Conservation (phyloP, 257 asterid species). For the Forsythia viridissima region DNA sequence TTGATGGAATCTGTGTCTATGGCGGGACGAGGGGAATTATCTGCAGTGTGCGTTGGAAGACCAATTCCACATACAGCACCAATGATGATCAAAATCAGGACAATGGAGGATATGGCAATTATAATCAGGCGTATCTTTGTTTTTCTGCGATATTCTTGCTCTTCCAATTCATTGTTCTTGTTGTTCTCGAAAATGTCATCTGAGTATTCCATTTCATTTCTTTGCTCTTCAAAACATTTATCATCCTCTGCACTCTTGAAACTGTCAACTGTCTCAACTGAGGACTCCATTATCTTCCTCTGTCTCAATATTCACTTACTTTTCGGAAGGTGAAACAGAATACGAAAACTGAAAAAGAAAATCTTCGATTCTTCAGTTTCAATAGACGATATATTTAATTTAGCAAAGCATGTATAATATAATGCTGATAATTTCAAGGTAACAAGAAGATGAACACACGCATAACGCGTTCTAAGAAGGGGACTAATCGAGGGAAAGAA, state of each 20-base stretch:
- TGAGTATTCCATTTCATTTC: conserved; percentile 17
- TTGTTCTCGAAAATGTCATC: conserved; percentile 25
- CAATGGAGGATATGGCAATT: conserved; percentile 20
- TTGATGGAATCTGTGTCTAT: conserved; percentile 11
- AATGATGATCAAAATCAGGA: conserved; percentile 18
- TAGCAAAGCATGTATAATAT: neutral
- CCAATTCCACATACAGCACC: conserved; percentile 29
- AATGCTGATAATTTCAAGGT: neutral
- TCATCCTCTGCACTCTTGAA: conserved; percentile 16
- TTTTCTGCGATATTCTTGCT: conserved; percentile 25
- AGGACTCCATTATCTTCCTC: conserved; percentile 18
- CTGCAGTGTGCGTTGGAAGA: conserved; percentile 16
- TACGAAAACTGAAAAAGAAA: neutral
- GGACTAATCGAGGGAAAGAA: neutral
- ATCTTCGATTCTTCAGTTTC: neutral
- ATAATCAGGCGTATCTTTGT: conserved; percentile 34
- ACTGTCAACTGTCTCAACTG: conserved; percentile 9
- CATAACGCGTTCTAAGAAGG: neutral
- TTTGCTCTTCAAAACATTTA: neutral
- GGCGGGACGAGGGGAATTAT: neutral
- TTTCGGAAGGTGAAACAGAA: neutral
- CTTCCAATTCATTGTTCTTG: conserved; percentile 26
- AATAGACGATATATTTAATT: neutral
- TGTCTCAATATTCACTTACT: neutral
- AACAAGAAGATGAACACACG: neutral